These are phyloP conservation scores for Pythium insidiosum DNA, from an alignment of 352 stramenopile species.

Conservation along the genomic window DNA sequence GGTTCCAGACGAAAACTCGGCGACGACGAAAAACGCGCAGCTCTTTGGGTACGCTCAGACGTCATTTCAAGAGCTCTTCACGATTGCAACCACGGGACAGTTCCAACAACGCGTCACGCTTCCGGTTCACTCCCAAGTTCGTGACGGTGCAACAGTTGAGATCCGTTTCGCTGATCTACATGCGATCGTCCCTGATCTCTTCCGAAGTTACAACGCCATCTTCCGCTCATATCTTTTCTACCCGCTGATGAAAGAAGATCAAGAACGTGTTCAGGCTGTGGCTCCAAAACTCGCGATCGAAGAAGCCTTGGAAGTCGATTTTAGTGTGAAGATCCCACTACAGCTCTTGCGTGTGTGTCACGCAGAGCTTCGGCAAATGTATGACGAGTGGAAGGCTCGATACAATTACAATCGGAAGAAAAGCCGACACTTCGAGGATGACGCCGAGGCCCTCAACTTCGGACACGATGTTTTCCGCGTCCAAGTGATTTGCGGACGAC, in stretches of 20 bases:
- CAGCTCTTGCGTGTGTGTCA: slow-evolving; percentile 71
- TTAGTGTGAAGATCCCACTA: slow-evolving; percentile 72
- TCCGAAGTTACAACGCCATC: slow-evolving; percentile 32
- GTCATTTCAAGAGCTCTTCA: slow-evolving; percentile 75
- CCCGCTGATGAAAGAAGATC: slow-evolving; percentile 43
- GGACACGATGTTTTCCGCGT: slow-evolving; percentile 75
- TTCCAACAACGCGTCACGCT: slow-evolving; percentile 57
- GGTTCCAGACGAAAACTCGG: slow-evolving; percentile 63
- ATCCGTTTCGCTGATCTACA: slow-evolving; percentile 48
- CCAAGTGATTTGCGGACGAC: slow-evolving; percentile 54
- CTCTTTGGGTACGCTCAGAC: slow-evolving; percentile 64
- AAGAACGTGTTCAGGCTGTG: slow-evolving; percentile 30
- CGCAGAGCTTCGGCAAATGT: slow-evolving; percentile 61
- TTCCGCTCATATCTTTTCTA: slow-evolving; percentile 66
- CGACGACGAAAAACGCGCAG: slow-evolving; percentile 52
- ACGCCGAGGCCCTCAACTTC: slow-evolving; percentile 68
- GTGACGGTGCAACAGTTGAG: slow-evolving; percentile 52
- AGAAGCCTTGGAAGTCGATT: slow-evolving; percentile 69
- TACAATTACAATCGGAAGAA: slow-evolving; percentile 82
- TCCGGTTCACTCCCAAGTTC: slow-evolving; percentile 50
- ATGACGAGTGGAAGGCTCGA: slow-evolving; percentile 56
- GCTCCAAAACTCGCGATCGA: slow-evolving; percentile 67
- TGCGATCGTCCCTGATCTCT: slow-evolving; percentile 39
- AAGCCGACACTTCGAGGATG: slow-evolving; percentile 70
- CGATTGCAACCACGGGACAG: slow-evolving; percentile 47